Conservation (phyloP, 805 yeast species). For the Pichia nanzhaoensis region DNA sequence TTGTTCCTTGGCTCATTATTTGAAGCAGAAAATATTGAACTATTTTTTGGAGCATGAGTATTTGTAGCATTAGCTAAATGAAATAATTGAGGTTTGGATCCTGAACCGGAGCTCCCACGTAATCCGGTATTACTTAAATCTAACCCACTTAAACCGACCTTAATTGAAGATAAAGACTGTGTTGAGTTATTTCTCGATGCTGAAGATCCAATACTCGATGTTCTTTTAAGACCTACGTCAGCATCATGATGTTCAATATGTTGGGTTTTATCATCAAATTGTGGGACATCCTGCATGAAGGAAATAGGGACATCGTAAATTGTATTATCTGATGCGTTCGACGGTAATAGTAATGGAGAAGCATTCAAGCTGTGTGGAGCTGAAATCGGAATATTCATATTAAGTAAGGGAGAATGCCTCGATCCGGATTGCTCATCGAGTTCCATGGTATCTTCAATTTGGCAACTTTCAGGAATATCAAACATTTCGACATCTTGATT, state of each 20-base stretch:
- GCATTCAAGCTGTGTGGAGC: not conserved
- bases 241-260: conserved; percentile 1
- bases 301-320: conserved; percentile 10
- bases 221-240: conserved; percentile 10
- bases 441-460: conserved; percentile 15
- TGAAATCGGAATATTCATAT: not conserved
- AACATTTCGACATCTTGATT: conserved; percentile 25
- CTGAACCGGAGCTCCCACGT: conserved; percentile 24
- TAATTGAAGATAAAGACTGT: conserved; percentile 23
- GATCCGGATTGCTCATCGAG: not conserved
- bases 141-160: conserved; percentile 28
- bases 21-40: conserved; percentile 19
- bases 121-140: conserved; percentile 27
- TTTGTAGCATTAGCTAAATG: conserved; percentile 15
- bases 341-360: conserved; percentile 1
- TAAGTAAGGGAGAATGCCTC: not conserved
- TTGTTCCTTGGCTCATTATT: conserved; percentile 16
- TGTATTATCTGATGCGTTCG: not conserved
- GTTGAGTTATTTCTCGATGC: conserved; percentile 4
- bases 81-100: conserved; percentile 27
- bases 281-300: conserved; percentile 6
- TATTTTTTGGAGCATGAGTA: conserved; percentile 6
- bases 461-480: conserved; percentile 39
- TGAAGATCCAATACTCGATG: conserved; percentile 17
- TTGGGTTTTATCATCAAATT: not conserved